A percentile compares a stretch with the other conserved stretches of the same genome.
phyloP scores from a whole-genome alignment of 1,284 basidiomycete genomes.

The Athelia sp. region DNA sequence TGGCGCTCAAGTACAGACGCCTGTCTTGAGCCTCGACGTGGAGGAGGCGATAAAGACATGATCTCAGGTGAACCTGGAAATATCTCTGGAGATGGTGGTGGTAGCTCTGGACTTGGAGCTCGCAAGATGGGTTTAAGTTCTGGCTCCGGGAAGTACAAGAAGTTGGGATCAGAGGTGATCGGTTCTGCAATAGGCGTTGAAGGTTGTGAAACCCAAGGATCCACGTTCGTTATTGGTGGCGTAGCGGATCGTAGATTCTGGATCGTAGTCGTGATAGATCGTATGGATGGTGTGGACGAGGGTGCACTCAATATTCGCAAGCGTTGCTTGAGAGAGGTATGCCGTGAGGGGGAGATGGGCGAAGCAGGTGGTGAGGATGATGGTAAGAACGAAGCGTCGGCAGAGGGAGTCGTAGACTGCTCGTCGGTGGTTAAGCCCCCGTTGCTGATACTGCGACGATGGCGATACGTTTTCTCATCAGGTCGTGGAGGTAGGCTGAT shows the following conservation, averaged over 20 bases:
- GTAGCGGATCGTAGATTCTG: conserved; percentile 16
- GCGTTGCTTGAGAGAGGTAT: conserved; percentile 50
- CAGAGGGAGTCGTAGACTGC: conserved; percentile 39
- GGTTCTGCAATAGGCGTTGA: conserved; percentile 53
- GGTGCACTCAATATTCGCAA: conserved; percentile 60
- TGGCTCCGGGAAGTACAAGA: conserved; percentile 51
- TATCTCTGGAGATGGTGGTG: conserved; percentile 27
- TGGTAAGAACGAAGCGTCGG: too few species aligned
- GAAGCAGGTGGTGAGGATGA: conserved; percentile 14
- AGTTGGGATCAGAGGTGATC: conserved; percentile 47
- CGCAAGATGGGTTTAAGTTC: conserved; percentile 39
- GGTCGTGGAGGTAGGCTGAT: conserved; percentile 53
- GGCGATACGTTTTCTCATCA: conserved; percentile 39
- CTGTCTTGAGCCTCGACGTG: conserved; percentile 43
- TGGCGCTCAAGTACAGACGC: not conserved
- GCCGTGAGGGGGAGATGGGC: conserved; percentile 23
- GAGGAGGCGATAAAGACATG: conserved; percentile 57
- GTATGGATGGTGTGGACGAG: conserved; percentile 24
- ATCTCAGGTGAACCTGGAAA: conserved; percentile 34
- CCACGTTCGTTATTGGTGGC: conserved; percentile 9
- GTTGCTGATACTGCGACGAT: conserved; percentile 34
- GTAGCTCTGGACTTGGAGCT: conserved; percentile 25
- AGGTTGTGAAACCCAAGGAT: conserved; percentile 23
- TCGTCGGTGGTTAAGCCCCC: conserved; percentile 27
- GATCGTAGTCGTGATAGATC: conserved; percentile 11